phyloP scores from a whole-genome alignment of 345 rosid genomes.

The Aquilaria yunnanensis region DNA sequence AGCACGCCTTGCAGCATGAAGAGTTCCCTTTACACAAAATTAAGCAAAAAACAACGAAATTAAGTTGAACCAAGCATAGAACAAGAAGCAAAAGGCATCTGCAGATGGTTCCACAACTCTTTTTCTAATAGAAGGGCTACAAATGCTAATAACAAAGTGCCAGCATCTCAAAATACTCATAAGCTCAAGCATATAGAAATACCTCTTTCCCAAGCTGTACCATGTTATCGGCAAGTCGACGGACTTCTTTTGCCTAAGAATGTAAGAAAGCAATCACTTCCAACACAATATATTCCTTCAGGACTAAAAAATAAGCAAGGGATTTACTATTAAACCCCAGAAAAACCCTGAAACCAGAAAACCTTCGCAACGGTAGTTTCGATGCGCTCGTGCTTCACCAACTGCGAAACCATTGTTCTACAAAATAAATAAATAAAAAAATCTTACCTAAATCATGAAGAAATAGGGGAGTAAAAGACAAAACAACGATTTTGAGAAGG shows the following conservation, averaged over 20 bases:
- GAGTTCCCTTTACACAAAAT: slow-evolving; percentile 53
- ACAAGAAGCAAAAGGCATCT: background rate
- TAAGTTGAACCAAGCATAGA: background rate
- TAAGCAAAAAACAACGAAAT: background rate
- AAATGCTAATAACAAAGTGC: background rate
- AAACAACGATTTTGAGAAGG: background rate
- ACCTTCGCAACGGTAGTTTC: slow-evolving; percentile 94
- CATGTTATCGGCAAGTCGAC: slow-evolving; percentile 91
- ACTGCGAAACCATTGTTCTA: slow-evolving; percentile 93
- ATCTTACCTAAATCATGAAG: background rate
- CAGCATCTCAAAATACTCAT: background rate
- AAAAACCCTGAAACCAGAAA: slow-evolving; percentile 13
- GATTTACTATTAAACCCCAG: slow-evolving; percentile 14
- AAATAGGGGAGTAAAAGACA: background rate
- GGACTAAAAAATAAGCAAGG: background rate
- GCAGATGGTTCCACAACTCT: background rate
- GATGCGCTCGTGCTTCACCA: slow-evolving; percentile 90
- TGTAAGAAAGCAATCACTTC: background rate
- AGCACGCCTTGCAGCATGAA: slow-evolving; percentile 74
- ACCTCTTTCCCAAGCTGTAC: slow-evolving; percentile 95
- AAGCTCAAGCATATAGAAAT: background rate
- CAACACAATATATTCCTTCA: background rate
- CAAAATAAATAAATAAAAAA: slow-evolving; percentile 1
- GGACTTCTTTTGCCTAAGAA: slow-evolving; percentile 78
- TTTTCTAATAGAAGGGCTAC: no score